Evolutionary conservation across 345 rosid species (phyloP), one percentile per base, ranked within the genome.

Genomic region (Aethionema arabicum): DNA sequence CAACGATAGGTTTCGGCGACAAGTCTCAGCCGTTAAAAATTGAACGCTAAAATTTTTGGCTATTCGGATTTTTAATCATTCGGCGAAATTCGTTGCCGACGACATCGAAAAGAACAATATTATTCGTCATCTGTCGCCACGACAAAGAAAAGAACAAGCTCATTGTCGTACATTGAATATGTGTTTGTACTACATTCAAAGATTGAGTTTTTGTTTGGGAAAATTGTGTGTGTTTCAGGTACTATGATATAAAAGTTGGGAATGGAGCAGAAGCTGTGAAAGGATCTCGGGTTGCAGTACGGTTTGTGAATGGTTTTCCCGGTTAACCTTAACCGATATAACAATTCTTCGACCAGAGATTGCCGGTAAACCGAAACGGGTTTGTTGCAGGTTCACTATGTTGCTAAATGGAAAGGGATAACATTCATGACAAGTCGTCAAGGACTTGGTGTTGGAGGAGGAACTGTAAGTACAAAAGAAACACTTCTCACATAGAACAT

Each of bases 201-300:
- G 21, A 52, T 52, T 0, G 31, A 13, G 41, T 51, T 50, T 51
- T 63, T 14, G 11, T 21, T 21, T 52, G 9, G 45, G 10, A 35
- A 60, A 4, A 45, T 21, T 47, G 41, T 31, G 29, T 31, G 29
- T 61, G 47, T 58, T 73, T 54, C 70, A 92, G 98, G 87, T 89
- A 86, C 79, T 89, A 89, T 80, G 98, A 92, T 76, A 43, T 92
- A 63, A 92, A 85, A 72, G 95, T 86, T 41, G 98, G 98, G 11
- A 66, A 73, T 62, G 96, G 96, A 75, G 41, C 73, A 30, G 72
- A 81, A 69, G 96, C 98, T 37, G 85, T 70, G 58, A 89, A 89
- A 68, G 98, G 96, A 76, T 92, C 96, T 57, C 78, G 95, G 82
- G 95, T 92, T 81, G 98, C 98, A 85, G 95, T 92, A 92, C 77